Conservation (phyloP, 371 early-diverging fungal genomes). For the Mortierella sp. region DNA sequence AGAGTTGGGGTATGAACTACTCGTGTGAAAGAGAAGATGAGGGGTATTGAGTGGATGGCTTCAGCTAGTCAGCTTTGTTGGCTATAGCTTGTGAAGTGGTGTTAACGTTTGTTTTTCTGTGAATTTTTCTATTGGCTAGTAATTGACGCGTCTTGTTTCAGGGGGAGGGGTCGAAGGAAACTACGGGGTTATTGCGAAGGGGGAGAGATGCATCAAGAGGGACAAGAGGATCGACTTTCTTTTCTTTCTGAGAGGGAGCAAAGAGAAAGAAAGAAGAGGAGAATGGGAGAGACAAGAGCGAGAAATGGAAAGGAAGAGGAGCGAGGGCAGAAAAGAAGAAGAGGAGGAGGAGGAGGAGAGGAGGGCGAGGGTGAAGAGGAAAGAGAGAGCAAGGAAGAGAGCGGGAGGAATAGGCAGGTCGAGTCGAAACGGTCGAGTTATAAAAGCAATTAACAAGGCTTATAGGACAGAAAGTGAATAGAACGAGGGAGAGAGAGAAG, state of each 20-base stretch:
- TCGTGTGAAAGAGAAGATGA: background rate
- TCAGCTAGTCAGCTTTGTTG: background rate
- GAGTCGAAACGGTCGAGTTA: conserved; percentile 11
- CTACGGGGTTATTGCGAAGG: background rate
- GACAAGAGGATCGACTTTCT: background rate
- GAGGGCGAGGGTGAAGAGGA: background rate
- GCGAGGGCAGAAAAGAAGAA: background rate
- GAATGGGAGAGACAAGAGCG: background rate
- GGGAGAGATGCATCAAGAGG: background rate
- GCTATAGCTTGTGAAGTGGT: background rate
- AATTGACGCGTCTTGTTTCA: background rate
- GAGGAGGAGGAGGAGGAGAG: background rate
- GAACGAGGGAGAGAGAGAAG: conserved; percentile 14
- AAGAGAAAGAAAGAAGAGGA: background rate
- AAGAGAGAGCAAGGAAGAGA: background rate
- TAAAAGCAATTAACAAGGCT: background rate
- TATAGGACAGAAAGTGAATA: background rate
- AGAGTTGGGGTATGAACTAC: background rate
- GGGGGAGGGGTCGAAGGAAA: background rate
- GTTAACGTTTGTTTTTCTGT: background rate
- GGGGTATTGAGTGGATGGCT: background rate
- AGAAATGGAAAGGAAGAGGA: background rate
- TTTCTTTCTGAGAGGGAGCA: background rate
- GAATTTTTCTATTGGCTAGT: background rate
- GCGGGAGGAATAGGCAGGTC: conserved; percentile 16